phyloP scores from a whole-genome alignment of 495 filamentous ascomycete species.

The Penicillium parvum region DNA sequence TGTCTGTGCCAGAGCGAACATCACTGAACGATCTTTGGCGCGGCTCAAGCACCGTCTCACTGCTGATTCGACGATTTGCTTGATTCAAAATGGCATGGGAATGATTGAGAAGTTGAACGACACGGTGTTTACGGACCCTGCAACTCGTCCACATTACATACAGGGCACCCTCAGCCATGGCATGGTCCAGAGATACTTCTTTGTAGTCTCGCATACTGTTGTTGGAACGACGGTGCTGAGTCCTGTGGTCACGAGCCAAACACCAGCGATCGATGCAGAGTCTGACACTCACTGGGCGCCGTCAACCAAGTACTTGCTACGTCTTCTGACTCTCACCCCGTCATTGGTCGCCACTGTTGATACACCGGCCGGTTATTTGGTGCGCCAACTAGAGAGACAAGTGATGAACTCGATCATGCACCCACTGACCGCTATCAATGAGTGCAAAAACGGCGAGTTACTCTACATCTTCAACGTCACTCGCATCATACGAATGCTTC shows the following conservation, averaged over 20 bases:
- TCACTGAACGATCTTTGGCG: constrained; percentile 53
- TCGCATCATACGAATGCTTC: constrained; percentile 55
- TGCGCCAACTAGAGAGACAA: constrained; percentile 72
- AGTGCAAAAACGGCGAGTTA: constrained; percentile 69
- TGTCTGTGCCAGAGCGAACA: constrained; percentile 58
- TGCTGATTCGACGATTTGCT: constrained; percentile 65
- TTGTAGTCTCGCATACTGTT: constrained; percentile 61
- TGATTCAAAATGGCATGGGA: constrained; percentile 83
- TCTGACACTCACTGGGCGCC: constrained; percentile 33
- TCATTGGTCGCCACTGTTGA: constrained; percentile 45
- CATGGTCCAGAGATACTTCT: constrained; percentile 51
- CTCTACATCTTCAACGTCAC: constrained; percentile 56
- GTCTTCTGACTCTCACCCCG: constrained; percentile 47
- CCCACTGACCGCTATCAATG: constrained; percentile 69
- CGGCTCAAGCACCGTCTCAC: constrained; percentile 63
- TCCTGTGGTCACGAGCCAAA: constrained; percentile 30
- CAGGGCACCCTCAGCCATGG: constrained; percentile 67
- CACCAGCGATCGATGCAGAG: constrained; percentile 11
- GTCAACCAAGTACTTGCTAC: constrained; percentile 45
- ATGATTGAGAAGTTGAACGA: constrained; percentile 67
- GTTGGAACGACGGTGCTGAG: constrained; percentile 60
- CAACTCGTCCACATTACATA: constrained; percentile 66
- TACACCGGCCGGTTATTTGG: constrained; percentile 37
- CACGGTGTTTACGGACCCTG: constrained; percentile 60
- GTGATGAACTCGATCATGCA: constrained; percentile 77